Percentiles rank a stretch among this genome's conserved stretches.
These are phyloP conservation scores for Rhizophagus sp. DNA, from an alignment of 192 early-diverging fungal species.

Conservation along the genomic window DNA sequence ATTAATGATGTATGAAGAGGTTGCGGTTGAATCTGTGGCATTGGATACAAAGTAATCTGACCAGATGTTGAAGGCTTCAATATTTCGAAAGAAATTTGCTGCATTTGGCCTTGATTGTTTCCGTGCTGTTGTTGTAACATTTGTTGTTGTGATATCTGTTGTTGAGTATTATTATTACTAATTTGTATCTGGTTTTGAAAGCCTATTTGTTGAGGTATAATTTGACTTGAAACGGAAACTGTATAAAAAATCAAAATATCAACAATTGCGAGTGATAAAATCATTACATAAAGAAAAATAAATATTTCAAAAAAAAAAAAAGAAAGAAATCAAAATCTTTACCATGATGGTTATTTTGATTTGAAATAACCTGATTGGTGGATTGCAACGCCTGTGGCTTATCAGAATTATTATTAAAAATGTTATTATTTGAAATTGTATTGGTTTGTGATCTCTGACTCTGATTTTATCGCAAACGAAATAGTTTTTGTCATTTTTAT, in stretches of 20 bases:
- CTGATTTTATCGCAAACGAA: not conserved
- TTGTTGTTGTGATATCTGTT: not conserved
- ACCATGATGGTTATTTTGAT: not conserved
- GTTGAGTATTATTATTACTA: not conserved
- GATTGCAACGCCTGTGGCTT: not conserved
- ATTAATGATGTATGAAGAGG: too few species aligned
- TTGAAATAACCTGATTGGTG: not conserved
- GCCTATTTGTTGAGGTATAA: not conserved
- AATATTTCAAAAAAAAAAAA: too few species aligned
- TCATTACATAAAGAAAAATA: too few species aligned
- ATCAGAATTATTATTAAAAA: not conserved
- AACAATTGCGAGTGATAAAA: too few species aligned
- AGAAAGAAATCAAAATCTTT: not conserved
- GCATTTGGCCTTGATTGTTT: not conserved
- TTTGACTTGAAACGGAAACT: not conserved
- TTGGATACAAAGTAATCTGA: not conserved
- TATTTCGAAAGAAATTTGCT: not conserved
- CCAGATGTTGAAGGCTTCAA: not conserved
- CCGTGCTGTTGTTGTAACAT: not conserved
- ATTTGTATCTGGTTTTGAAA: not conserved
- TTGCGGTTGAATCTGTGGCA: not conserved
- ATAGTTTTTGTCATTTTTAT: not conserved
- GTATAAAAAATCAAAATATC: too few species aligned
- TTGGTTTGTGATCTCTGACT: too few species aligned
- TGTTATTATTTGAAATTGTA: too few species aligned